Evolutionary conservation across 176 grass and related monocot species (phyloP), one percentile per base, ranked within the genome.

Genomic region (Oryza rufipogon): DNA sequence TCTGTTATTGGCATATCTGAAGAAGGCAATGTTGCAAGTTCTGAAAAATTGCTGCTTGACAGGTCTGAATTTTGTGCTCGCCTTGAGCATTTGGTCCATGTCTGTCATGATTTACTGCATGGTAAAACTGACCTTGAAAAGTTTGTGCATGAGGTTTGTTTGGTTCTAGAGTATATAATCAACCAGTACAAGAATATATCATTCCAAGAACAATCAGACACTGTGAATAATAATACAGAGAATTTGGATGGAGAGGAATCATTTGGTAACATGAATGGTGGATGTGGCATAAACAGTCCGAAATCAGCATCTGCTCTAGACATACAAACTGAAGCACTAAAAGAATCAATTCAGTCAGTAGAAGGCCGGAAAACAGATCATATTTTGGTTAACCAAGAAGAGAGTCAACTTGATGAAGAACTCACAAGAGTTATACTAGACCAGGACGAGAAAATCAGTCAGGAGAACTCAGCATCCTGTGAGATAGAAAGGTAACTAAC

Each of bases 61-160:
- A 86, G 67, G 60, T 71, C 83, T 82, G 93, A 89, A 81, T 67
- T 92, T 36, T 28, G 28, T 46, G 38, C 68, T 16, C 68, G 71
- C 32, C 64, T 92, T 30, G 82, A 90, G 54, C 49, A 67, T 39
- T 84, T 95, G 79, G 68, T 92, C 65, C 80, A 83, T 63, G 44
- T 90, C 15, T 89, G 90, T 63, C 82, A 88, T 46, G 83, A 92
- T 52, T 17, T 92, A 14, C 87, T 89, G 7, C 26, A 84, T 39
- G 86, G 77, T 9, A 87, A 92, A 72, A 73, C 63, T 58, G 77
- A 68, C 41, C 72, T 90, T 85, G 90, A 84, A 56, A 49, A 68
- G 47, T 87, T 95, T 45, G 9, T 80, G 1, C 25, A 77, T 10
- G 88, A 90, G 66, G 54, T 92, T 70, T 84, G 85, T 66, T 20